Base-by-base conservation (phyloP, 257 asterid species). In the Fraxinus americana region DNA sequence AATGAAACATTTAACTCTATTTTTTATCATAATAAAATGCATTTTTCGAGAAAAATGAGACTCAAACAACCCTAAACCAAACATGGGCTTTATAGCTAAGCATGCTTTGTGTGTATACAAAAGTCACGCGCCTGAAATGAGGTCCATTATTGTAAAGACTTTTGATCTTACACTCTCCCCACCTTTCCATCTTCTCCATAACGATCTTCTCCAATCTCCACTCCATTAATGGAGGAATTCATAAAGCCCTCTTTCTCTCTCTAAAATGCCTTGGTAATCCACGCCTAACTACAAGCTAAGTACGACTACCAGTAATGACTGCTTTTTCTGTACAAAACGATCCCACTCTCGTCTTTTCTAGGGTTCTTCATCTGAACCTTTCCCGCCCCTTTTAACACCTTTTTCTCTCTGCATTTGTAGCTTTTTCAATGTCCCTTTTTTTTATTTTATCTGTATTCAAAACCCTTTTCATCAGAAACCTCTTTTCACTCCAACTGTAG, bases 111-210 rank as follows among this genome's bases (percentile, higher is more conserved):
- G 66, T 19, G 27, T 21, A 6, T 23, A n/a, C 25, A 8, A 0
- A 21, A 7, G 30, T 59, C 32, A 59, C 67, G 67, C 67, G 67
- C 67, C 67, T 7, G 32, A 59, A 59, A 59, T 21, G 67, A 21
- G 67, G 67, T 21, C 6, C 67, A 21, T 59, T 59, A 59, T 57
- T 57, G 66, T 45, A 0, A 54, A 54, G 65, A 21, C 67, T 57
- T 21, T 57, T n/a, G 29, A 57, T 8, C 4, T 17, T 66, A 52
- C 34, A 52, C 13, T 21, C 67, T 21, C 23, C 11, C 69, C 7
- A 63, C n/a, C 35, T 14, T 63, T 63, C 36, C 69, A 27, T 27
- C 69, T 23, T 63, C 69, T 63, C 68, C 66, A 57, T 57, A 57
- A 57, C 27, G 66, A n/a, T 57, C 66, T 57, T 57, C 27, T 57